Evolutionary conservation across 352 stramenopile species (phyloP).

Genomic region (Thalassiosira mediterranea): DNA sequence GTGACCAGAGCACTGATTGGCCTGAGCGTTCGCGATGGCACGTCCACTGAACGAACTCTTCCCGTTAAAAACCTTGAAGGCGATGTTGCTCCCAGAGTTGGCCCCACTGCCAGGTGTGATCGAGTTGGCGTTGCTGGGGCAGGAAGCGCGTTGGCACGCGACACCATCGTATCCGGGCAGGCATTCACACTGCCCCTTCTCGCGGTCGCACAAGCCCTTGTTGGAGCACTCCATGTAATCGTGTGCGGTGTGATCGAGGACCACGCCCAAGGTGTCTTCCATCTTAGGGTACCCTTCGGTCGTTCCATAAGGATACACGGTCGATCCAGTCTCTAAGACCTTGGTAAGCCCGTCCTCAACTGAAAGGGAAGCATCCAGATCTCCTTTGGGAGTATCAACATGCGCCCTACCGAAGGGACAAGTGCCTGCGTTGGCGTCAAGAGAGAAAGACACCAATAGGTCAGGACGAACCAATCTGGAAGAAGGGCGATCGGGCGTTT

Average conservation of each 20-base stretch:
- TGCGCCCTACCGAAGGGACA: slow-evolving; percentile 85
- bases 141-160: slow-evolving; percentile 83
- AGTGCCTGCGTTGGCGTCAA: slow-evolving; percentile 43
- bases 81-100: slow-evolving; percentile 33
- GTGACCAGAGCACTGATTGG: slow-evolving; percentile 63
- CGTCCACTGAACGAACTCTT: slow-evolving; percentile 40
- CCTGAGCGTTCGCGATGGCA: slow-evolving; percentile 14
- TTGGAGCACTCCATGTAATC: slow-evolving; percentile 94
- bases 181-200: slow-evolving; percentile 86
- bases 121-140: slow-evolving; percentile 57
- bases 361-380: slow-evolving; percentile 87
- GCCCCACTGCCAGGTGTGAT: slow-evolving; percentile 38
- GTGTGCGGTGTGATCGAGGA: slow-evolving; percentile 81
- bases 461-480: background rate
- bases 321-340: slow-evolving; percentile 64
- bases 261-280: slow-evolving; percentile 72
- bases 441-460: slow-evolving; percentile 7
- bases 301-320: slow-evolving; percentile 81
- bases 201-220: slow-evolving; percentile 90
- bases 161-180: slow-evolving; percentile 90
- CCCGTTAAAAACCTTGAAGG: slow-evolving; percentile 51
- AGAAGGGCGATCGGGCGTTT: slow-evolving; percentile 13
- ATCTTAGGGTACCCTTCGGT: slow-evolving; percentile 84
- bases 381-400: slow-evolving; percentile 91
- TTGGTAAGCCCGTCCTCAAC: slow-evolving; percentile 77